Conservation (phyloP, 106 monocot genomes). For the Gastrodia elata region DNA sequence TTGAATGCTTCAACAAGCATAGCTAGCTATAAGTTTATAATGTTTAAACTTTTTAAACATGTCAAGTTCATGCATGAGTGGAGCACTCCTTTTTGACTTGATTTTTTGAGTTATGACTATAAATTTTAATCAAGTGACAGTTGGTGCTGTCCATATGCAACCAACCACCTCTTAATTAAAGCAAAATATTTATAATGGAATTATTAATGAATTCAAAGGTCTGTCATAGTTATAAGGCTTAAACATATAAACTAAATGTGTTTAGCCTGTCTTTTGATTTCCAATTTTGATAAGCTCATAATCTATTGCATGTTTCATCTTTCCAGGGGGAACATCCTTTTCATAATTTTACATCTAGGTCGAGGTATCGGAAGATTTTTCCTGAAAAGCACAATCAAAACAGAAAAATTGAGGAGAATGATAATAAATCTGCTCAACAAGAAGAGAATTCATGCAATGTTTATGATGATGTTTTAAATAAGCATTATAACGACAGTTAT, state of each 20-base stretch:
- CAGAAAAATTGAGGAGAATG: slow-evolving; percentile 11
- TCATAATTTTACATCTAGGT: slow-evolving; percentile 82
- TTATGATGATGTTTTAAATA: slow-evolving; percentile 35
- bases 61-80: neutral
- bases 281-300: neutral
- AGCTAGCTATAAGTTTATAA: neutral
- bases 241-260: neutral
- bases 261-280: neutral
- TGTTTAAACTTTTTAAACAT: too few species aligned
- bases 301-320: slow-evolving; percentile 4
- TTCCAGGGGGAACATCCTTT: slow-evolving; percentile 87
- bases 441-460: slow-evolving; percentile 15
- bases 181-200: neutral
- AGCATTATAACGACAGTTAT: neutral
- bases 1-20: neutral
- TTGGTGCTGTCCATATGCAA: neutral
- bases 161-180: neutral
- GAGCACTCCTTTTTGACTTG: neutral
- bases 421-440: slow-evolving; percentile 10
- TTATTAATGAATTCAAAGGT: neutral
- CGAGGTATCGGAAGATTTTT: slow-evolving; percentile 50
- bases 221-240: neutral
- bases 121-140: neutral
- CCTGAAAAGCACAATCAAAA: slow-evolving; percentile 10
- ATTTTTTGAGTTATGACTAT: neutral